Evolutionary conservation across 225 moss, liverwort and hornwort species (phyloP), one percentile per base, ranked within the genome.

Genomic region (Bryum argenteum): DNA sequence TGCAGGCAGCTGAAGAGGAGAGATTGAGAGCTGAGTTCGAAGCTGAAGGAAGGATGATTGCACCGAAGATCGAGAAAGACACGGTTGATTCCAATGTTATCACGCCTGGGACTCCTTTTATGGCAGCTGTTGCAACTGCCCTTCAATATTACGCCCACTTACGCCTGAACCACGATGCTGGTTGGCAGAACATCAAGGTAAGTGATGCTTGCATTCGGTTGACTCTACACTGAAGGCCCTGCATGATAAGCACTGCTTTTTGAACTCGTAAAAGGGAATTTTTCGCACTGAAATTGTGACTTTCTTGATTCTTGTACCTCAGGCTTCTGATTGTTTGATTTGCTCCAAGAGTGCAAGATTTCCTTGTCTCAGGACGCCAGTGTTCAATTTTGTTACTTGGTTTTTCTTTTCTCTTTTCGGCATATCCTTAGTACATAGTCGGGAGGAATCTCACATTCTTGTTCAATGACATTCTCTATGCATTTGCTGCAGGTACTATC

Each of bases 31-130:
- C 79, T 64, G 98, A 94, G 71, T 98, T 98, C 65, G 89, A 94
- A 83, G 77, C 85, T 24, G 94, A 92, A 81, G 98, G 98, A 33
- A 89, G 92, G 45, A 92, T 66, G 39, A 83, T 98, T 71, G 89
- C 94, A n/a, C 92, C 91, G 8, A 94, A 94, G 78, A 74, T 89
- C 63, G 83, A 79, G 65, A 89, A 92, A 66, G 94, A 94, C 75
- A 88, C 89, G 21, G 91, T 87, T 55, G 98, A 98, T 71, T 90
- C 91, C 17, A 98, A 98, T 84, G 92, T 98, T 50, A 98, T 98
- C 69, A 94, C 98, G 21, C 98, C 94, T 76, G 94, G 94, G 75
- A 98, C 98, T 41, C 92, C 94, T 17, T 98, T 98, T 52, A 98
- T 98, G 98, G 98, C 89, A 26, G 89, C 88, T 71, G 84, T 98